Base-by-base conservation (phyloP, 768 basidiomycete genomes). In the Cubamyces sp. region DNA sequence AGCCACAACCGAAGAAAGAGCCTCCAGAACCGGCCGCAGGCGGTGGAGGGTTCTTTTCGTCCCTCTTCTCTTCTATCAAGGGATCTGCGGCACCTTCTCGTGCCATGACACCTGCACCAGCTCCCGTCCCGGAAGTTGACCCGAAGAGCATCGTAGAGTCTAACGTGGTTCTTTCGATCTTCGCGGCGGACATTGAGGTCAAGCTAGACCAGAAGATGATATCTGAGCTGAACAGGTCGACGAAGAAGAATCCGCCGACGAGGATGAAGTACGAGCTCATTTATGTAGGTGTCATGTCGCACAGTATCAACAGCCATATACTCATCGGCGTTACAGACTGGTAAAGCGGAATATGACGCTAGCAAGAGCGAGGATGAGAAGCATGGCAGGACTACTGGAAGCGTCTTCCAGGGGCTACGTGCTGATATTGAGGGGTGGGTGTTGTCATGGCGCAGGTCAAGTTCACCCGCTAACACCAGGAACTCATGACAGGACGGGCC, bases 211-310 rank as follows among this genome's bases (percentile, higher is more conserved):
- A 84, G 73, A 91, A 88, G 69, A 76, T 90, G 50, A 78, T 84
- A 1, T 73, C 78, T 9, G 96, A 98, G 73, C 77, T 98, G 37
- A 83, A 90, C 61, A 81, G 96, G 61, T 92, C 94, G 0, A 99
- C 96, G 12, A 98, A 98, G 83, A 99, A 99, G 79, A 88, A 91
- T 57, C 91, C 93, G 0, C 96, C 96, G 0, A 77, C 75, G 5
- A 83, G 78, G 54, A 83, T 95, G 71, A 86, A 81, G 57, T 90
- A 91, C 57, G 86, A 91, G 66, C 79, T 99, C 14, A 93, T 99
- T 42, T 98, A 92, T 77, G 90, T 91, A 54, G 64, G 86, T 73
- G 9, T 8, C 26, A 2, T 37, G n/a, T 16, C 39, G 41, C 21
- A 2, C 16, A 34, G 6, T 34, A 34, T 46, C 25, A 4, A 16